Base-by-base conservation (phyloP, 2,329 filamentous ascomycete species). In the Thelonectria blattea region DNA sequence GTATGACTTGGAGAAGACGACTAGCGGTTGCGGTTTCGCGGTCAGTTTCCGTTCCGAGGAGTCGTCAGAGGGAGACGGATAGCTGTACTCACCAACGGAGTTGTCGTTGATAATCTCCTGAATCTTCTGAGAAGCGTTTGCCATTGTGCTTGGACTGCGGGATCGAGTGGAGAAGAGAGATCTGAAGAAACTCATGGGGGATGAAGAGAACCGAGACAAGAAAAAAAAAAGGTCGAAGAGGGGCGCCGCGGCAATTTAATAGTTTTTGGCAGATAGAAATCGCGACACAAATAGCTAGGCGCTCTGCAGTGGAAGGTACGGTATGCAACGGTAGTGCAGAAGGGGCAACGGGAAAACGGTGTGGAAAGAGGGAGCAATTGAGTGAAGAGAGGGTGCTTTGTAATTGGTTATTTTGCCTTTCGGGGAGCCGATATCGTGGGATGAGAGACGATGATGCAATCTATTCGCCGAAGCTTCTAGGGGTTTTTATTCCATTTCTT, bases 1-100 rank as follows among this genome's bases (percentile, higher is more conserved):
- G 82, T 92, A 97, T 15, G 90, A 92, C 83, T 99, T 99, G 80
- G 90, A 93, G 85, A 99, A 99, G 76, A 99, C 91, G 72, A 95
- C 91, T 91, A 52, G 6, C 34, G 18, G n/a, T 34, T 24, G 48
- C 34, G 15, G 4, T 5, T n/a, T 37, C 34, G 43, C 18, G 32
- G 32, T 48, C 51, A 59, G 50, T 39, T 39, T 60, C 24, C 27
- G 8, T 30, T 30, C 5, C 27, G 5, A 30, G 2, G 27, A 6
- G 27, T 7, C 27, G 27, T 30, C 43, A 49, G 17, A 11, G 24
- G 46, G 24, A 30, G 20, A 47, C 12, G 22, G 22, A 2, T 9
- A 6, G 5, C 22, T 30, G 12, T 45, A 47, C 88, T 56, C 83
- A 92, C 90, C 89, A 77, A 97, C 93, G 71, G 87, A 80, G 81